Base-by-base conservation (phyloP, 2,329 filamentous ascomycete species). In the Aspergillus sojae region DNA sequence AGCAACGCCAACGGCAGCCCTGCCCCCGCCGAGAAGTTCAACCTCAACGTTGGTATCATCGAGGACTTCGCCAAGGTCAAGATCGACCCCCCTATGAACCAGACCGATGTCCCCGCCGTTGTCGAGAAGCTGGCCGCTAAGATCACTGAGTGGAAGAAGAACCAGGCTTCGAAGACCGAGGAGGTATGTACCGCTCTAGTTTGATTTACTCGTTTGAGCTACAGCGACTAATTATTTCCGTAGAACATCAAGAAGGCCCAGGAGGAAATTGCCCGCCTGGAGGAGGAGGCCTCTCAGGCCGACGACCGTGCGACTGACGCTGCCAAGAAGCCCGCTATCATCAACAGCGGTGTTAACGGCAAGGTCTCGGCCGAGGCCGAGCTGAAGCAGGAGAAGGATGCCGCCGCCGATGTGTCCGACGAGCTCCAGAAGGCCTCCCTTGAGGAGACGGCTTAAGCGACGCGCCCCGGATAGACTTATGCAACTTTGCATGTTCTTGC, bases 191-290 rank as follows among this genome's bases (percentile, higher is more conserved):
- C 28, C 28, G 16, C 16, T 34, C 28, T 69, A 41, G 45, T 26
- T 50, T 39, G 3, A 36, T 23, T 23, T 14, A 10, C n/a, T 10
- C 21, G 7, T 26, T 16, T 55, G 52, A 16, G 11, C 23, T 36
- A 2, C 19, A 5, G 9, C 12, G 28, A 50, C 21, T 50, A 36
- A 54, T 67, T 67, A 64, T 67, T 69, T 63, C 74, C 81, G 32
- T 74, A 98, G 95, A 99, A 99, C 85, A 90, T 98, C 65, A 92
- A 93, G 68, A 97, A 97, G 81, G 95, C 95, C 65, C 91, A 97
- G 84, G 94, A 94, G 80, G 93, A 97, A 80, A 96, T 99, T 67
- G 92, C 94, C 77, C 89, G 89, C 70, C 87, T 98, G 50, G 87
- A 89, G 71, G 94, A 97, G 77, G 88, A 89, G 61, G 67, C 80